Evolutionary conservation across 805 yeast genomes (phyloP), one percentile per base, ranked within the genome.

Genomic region (Kluyveromyces starmeri): DNA sequence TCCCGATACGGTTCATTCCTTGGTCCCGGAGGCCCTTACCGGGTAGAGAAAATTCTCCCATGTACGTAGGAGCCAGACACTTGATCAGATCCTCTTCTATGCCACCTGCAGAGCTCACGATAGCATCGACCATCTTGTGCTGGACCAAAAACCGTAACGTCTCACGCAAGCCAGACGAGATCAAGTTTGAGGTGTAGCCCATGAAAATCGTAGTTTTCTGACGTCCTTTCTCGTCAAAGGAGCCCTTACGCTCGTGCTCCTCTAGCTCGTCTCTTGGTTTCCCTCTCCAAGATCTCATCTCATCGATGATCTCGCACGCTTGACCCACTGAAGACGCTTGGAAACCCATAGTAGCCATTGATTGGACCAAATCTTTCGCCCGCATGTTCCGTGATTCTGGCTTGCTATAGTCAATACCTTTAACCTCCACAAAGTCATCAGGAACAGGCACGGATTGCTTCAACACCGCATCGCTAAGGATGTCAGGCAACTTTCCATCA

Each of bases 91-190:
- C 99, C 65, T 92, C 99, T 59, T 92, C 99, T 42, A 92, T 78
- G 46, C 98, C 99, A 46, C 99, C 99, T 15, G 96, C 98, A 42
- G 89, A 73, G n/a, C 97, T 81, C 32, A 92, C 98, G 50, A 92
- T 75, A 12, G 94, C 97, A 49, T 86, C 81, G 28, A 92, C 95
- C 73, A 82, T 83, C 60, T 86, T 89, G 64, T 94, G 78, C 60
- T 94, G 94, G 20, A 86, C 97, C 48, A 92, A 69, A 56, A 68
- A 89, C 54, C 92, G 72, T 46, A 92, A 64, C 20, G 96, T 85
- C 50, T 88, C 95, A 61, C 99, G 75, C 39, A 88, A 64, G 28
- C 99, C 99, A 4, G 95, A 83, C 26, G 95, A 82, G 50, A 92
- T 92, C 65, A 92, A 72, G 61, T 92, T 92, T 7, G 97, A 89